Percentiles rank a stretch among this genome's conserved stretches.
phyloP scores from a whole-genome alignment of 129 eudicot species.

The Mikania micrantha region DNA sequence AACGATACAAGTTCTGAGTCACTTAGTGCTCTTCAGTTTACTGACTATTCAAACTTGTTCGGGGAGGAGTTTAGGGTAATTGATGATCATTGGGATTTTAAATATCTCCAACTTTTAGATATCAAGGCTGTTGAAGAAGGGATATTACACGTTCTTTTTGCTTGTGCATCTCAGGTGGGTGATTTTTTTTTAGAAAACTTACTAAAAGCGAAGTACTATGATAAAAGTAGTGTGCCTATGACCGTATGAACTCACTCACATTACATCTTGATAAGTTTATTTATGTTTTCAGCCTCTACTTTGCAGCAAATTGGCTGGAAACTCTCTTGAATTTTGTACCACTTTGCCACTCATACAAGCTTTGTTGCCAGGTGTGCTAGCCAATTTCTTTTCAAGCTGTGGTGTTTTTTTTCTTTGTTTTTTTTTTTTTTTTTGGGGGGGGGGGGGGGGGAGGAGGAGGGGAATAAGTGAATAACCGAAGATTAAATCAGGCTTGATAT shows the following conservation, averaged over 20 bases:
- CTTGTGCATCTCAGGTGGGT: slow-evolving; percentile 90
- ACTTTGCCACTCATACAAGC: slow-evolving; percentile 90
- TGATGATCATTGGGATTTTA: slow-evolving; percentile 53
- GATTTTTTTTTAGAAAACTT: not conserved
- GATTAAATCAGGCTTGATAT: not conserved
- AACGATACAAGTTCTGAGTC: slow-evolving; percentile 42
- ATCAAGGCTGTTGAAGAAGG: slow-evolving; percentile 82
- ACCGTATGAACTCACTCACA: not conserved
- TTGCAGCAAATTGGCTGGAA: slow-evolving; percentile 85
- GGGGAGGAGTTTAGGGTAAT: slow-evolving; percentile 71
- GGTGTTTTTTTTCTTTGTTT: not conserved
- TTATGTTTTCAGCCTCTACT: slow-evolving; percentile 58
- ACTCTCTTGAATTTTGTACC: slow-evolving; percentile 64
- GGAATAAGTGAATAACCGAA: too few relatives aligned
- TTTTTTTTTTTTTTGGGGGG: not conserved
- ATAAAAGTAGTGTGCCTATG: not conserved
- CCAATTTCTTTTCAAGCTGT: slow-evolving; percentile 5
- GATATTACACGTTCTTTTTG: slow-evolving; percentile 74
- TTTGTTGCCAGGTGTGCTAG: slow-evolving; percentile 75
- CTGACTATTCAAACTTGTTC: slow-evolving; percentile 69
- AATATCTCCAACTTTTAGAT: slow-evolving; percentile 63
- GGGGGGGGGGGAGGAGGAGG: too few relatives aligned
- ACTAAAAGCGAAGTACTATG: not conserved
- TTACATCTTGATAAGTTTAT: slow-evolving; percentile 24
- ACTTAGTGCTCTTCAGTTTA: slow-evolving; percentile 27